These are phyloP conservation scores for Rhodotorula sp. DNA, from an alignment of 1,284 basidiomycete species.

Conservation along the genomic window DNA sequence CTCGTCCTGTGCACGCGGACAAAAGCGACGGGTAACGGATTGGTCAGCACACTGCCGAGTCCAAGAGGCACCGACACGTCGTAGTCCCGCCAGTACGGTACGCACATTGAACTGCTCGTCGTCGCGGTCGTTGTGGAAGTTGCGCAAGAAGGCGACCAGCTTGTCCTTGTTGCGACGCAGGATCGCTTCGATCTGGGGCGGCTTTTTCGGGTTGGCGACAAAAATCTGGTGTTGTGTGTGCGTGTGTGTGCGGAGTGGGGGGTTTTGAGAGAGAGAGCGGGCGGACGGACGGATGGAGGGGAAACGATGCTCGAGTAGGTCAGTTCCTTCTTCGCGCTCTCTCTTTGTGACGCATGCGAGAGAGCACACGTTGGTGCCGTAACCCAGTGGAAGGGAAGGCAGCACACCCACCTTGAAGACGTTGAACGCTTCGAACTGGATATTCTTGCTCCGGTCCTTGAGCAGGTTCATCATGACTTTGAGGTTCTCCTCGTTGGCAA, in stretches of 20 bases:
- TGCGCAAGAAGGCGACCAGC: conserved; percentile 79
- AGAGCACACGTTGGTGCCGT: no score
- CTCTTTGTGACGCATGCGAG: no score
- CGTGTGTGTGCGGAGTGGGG: no score
- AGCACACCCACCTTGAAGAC: conserved; percentile 84
- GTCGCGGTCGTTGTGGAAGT: conserved; percentile 98
- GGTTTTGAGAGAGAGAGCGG: no score
- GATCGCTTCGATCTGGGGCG: conserved; percentile 87
- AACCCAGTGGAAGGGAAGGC: neutral
- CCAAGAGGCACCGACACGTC: no score
- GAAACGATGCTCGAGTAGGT: no score
- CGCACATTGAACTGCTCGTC: conserved; percentile 86
- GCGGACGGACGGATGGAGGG: no score
- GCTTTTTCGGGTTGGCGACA: conserved; percentile 98
- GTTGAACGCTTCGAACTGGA: conserved; percentile 99
- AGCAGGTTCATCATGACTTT: conserved; percentile 99
- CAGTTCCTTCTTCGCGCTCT: no score
- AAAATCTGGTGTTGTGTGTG: conserved; percentile 65
- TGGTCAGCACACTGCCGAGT: no score
- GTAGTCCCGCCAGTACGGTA: no score
- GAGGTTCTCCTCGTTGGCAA: conserved; percentile 76
- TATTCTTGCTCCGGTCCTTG: conserved; percentile 96
- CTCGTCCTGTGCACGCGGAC: conserved; percentile 65
- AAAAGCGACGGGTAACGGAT: no score
- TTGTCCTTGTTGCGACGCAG: conserved; percentile 91